Evolutionary conservation across 2,329 filamentous ascomycete species (phyloP).

Genomic region (Fusarium papillatum): DNA sequence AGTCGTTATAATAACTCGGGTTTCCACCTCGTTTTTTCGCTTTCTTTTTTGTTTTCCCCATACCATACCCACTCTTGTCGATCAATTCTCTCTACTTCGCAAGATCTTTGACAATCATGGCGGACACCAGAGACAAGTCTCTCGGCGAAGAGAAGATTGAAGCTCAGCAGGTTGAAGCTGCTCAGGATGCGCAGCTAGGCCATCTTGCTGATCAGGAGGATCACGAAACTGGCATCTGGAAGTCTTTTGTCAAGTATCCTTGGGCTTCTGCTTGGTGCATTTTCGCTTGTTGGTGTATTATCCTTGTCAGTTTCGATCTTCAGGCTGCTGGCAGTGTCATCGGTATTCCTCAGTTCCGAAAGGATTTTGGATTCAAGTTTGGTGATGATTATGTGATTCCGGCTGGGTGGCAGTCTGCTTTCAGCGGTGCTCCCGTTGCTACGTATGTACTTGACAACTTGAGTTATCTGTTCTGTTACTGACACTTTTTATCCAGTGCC

Average conservation of each 20-base stretch:
- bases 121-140: neutral
- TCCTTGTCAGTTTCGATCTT: conserved; percentile 35
- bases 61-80: neutral
- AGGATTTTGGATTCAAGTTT: conserved; percentile 30
- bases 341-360: conserved; percentile 33
- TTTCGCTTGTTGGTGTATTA: conserved; percentile 31
- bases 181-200: conserved; percentile 12
- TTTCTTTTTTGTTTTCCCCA: neutral
- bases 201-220: conserved; percentile 28
- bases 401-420: conserved; percentile 34
- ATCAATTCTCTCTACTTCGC: neutral
- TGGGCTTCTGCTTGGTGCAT: conserved; percentile 32
- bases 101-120: conserved; percentile 2
- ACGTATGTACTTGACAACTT: conserved; percentile 20
- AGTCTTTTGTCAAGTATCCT: conserved; percentile 16
- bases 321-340: conserved; percentile 28
- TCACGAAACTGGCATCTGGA: conserved; percentile 23
- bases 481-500: neutral
- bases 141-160: neutral
- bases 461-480: neutral
- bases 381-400: conserved; percentile 26
- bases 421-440: conserved; percentile 29
- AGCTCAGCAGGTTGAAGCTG: conserved; percentile 15
- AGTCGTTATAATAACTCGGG: neutral
- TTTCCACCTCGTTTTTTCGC: neutral